A percentile compares a stretch with the other conserved stretches of the same genome.
These are phyloP conservation scores for Epithele typhae DNA, from an alignment of 768 basidiomycete species.

Conservation along the genomic window DNA sequence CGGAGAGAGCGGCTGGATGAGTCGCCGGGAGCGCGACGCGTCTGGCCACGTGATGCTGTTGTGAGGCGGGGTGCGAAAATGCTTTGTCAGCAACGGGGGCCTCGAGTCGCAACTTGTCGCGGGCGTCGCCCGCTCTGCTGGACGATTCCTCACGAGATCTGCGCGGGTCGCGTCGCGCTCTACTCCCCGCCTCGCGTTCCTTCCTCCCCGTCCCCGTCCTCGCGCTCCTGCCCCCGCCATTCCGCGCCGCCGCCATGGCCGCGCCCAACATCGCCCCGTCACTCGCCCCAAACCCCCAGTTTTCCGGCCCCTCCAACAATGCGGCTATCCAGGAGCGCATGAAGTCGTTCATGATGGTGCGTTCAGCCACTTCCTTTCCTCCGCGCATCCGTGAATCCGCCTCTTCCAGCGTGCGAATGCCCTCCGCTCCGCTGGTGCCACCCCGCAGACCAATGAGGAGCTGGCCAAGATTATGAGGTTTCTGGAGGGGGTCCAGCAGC, in stretches of 20 bases:
- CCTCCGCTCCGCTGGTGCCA: slow-evolving; percentile 40
- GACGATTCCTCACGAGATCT: slow-evolving; percentile 37
- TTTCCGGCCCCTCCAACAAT: slow-evolving; percentile 11
- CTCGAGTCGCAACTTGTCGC: no score
- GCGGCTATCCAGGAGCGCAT: slow-evolving; percentile 18
- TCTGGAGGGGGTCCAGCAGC: slow-evolving; percentile 33
- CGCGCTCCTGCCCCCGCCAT: no score
- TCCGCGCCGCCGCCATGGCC: slow-evolving; percentile 20
- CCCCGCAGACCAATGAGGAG: slow-evolving; percentile 42
- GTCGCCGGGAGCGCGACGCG: slow-evolving; percentile 16
- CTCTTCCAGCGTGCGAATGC: slow-evolving; percentile 38
- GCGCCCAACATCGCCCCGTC: slow-evolving; percentile 23
- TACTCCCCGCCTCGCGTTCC: slow-evolving; percentile 10
- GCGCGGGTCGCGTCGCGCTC: slow-evolving; percentile 19
- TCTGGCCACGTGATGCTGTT: slow-evolving; percentile 12
- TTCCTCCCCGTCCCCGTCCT: no score
- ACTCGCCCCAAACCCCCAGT: slow-evolving; percentile 13
- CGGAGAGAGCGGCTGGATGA: slow-evolving; percentile 1
- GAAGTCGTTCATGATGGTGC: slow-evolving; percentile 25
- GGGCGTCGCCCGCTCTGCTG: slow-evolving; percentile 6
- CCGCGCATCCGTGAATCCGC: background rate
- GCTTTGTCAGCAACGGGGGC: slow-evolving; percentile 9
- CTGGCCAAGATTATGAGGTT: slow-evolving; percentile 37
- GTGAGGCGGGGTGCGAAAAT: background rate
- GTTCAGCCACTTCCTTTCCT: background rate